phyloP scores from a whole-genome alignment of 2,329 filamentous ascomycete genomes.

The Clarireedia paspali region DNA sequence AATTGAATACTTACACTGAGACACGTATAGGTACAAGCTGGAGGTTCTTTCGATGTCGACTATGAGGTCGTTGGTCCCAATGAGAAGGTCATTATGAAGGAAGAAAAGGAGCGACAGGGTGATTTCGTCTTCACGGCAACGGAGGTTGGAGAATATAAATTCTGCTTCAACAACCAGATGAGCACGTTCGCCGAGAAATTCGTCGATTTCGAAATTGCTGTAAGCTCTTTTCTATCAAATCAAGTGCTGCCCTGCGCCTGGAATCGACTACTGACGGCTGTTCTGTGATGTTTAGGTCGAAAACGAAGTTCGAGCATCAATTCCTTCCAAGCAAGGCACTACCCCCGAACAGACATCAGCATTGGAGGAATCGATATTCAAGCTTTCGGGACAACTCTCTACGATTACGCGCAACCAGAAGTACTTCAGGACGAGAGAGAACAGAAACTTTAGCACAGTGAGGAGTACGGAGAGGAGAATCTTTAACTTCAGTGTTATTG shows the following conservation, averaged over 20 bases:
- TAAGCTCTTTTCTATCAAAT: constrained; percentile 38
- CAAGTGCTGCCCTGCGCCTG: background rate
- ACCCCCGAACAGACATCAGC: constrained; percentile 80
- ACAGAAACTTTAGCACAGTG: constrained; percentile 97
- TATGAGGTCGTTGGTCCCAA: constrained; percentile 80
- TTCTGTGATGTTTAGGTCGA: constrained; percentile 58
- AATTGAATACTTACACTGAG: background rate
- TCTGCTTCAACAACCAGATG: constrained; percentile 99
- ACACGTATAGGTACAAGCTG: constrained; percentile 76
- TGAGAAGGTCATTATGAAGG: constrained; percentile 74
- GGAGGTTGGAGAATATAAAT: constrained; percentile 79
- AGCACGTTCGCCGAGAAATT: constrained; percentile 96
- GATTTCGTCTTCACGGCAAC: constrained; percentile 97
- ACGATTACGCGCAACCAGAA: constrained; percentile 97
- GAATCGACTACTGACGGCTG: background rate
- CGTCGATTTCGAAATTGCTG: constrained; percentile 95
- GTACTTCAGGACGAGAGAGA: constrained; percentile 98
- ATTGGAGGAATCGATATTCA: constrained; percentile 91
- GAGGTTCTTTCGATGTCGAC: constrained; percentile 95
- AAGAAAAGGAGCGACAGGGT: constrained; percentile 86
- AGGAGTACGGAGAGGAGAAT: constrained; percentile 92
- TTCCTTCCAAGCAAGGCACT: constrained; percentile 84
- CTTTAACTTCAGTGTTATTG: constrained; percentile 94
- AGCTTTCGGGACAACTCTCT: constrained; percentile 84
- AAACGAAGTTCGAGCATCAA: constrained; percentile 73